Evolutionary conservation across 148 eudicot species (phyloP), one percentile per base, ranked within the genome.

Genomic region (Hydrangea macrophylla): DNA sequence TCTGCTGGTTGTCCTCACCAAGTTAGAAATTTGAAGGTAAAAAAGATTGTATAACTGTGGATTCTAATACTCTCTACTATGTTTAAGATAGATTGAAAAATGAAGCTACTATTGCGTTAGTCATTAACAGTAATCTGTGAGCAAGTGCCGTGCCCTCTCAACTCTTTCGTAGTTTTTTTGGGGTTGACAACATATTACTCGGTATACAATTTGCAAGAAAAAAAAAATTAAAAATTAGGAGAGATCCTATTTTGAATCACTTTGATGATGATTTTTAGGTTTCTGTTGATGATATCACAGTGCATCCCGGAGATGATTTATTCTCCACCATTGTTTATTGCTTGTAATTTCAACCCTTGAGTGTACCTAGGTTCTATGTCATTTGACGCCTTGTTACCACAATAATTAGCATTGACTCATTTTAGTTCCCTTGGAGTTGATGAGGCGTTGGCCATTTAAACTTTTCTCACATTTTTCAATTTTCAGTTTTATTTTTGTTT

Each of bases 1-100:
- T 86, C 90, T 26, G 90, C 85, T 56, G 86, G 90, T 28, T 82
- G 86, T 32, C 81, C 90, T 13, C 86, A 82, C 62, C 86, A 85
- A 85, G 83, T 85, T 44, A 80, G 85, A 74, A 85, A 83, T 77
- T 62, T 86, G 72, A 81, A 81, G 87, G 90, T 86, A 81, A 20
- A 48, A 27, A 39, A 9, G 51, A 20, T 30, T 32, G 11, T 54
- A 10, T 2, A 10, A 33, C 59, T 54, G 28, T 2, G 53, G 1
- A 1, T 42, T 42, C 15, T 8, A 4, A 15, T 45, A 48, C n/a
- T 7, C 0, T 3, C 22, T 11, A 18, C 48, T 7, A 0, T 48
- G 2, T 48, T 15, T 6, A 48, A 48, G 53, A 60, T 36, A 3
- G 64, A 35, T 35, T 36, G 10, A 9, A n/a, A n/a, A 18, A 7